Base-by-base conservation (phyloP, 305 asterid species). In the Fraxinus platypoda region DNA sequence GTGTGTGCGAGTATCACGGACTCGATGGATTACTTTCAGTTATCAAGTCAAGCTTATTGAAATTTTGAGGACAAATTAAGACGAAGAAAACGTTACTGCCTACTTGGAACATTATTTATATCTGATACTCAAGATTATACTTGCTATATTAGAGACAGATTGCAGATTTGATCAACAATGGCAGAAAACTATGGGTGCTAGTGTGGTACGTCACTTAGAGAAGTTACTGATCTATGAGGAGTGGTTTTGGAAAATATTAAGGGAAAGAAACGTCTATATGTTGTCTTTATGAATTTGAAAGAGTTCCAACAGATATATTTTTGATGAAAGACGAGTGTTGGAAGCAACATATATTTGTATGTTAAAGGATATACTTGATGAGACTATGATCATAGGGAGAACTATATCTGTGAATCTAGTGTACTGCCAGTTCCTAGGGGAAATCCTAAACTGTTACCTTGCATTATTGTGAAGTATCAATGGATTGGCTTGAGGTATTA, bases 21-120 rank as follows among this genome's bases (percentile, higher is more conserved):
- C 76, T 72, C 6, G 26, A 31, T 13, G 38, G 38, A 31, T 72
- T 34, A 31, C 26, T 72, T 72, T 72, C 30, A 13, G 21, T 30
- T 70, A 30, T 13, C 75, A 72, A 33, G 49, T n/a, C 7, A 31
- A 72, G 43, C 46, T 72, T 72, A 6, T 33, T 31, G 76, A 72
- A 28, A 31, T 41, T n/a, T 72, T 17, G 76, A 72, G 75, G 75
- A 70, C 41, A 70, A 70, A 70, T 70, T 70, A 70, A 70, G 75
- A 70, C 5, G 41, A 70, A 4, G 23, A 28, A 21, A 30, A 30
- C 41, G 34, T 23, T 70, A 30, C 37, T 12, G 38, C 75, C 21
- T 70, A 70, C 75, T 70, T 30, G 37, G 37, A 28, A 13, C 19
- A 28, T 30, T 28, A 70, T 30, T 30, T 30, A 68, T 25, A 30